Percentiles rank a stretch among this genome's conserved stretches.
These are phyloP conservation scores for Capsicum baccatum DNA, from an alignment of 257 asterid genomes.

Conservation along the genomic window DNA sequence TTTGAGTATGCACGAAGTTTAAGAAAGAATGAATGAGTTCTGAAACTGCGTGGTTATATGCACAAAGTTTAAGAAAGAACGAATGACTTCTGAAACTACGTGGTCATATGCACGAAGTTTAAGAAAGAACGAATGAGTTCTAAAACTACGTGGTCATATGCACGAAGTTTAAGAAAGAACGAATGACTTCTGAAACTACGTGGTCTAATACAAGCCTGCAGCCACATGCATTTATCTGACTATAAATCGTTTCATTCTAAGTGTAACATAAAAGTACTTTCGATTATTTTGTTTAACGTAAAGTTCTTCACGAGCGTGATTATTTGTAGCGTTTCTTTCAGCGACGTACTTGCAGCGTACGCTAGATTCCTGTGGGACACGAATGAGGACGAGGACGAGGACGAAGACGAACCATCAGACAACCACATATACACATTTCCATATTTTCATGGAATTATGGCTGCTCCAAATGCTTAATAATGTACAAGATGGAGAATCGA, in stretches of 20 bases:
- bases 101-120: neutral
- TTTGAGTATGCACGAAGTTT: neutral
- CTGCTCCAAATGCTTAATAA: slow-evolving; percentile 26
- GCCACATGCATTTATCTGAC: neutral
- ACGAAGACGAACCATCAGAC: slow-evolving; percentile 20
- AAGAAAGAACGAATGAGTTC: neutral
- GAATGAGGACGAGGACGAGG: slow-evolving; percentile 56
- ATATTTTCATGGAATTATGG: slow-evolving; percentile 22
- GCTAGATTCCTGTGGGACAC: slow-evolving; percentile 81
- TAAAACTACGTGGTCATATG: too few relatives aligned
- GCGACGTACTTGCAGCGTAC: slow-evolving; percentile 75
- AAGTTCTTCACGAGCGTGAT: too few relatives aligned
- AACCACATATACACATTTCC: neutral
- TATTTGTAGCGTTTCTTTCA: slow-evolving; percentile 35
- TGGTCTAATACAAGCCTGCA: neutral
- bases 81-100: neutral
- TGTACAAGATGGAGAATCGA: neutral
- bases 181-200: neutral
- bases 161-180: neutral
- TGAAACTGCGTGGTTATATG: too few relatives aligned
- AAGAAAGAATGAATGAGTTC: neutral
- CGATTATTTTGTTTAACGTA: too few relatives aligned
- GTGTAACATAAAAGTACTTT: neutral
- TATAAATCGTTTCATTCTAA: neutral
- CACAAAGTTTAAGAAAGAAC: too few relatives aligned